Conservation (phyloP, 2,329 filamentous ascomycete species). For the Triangularia setosa region DNA sequence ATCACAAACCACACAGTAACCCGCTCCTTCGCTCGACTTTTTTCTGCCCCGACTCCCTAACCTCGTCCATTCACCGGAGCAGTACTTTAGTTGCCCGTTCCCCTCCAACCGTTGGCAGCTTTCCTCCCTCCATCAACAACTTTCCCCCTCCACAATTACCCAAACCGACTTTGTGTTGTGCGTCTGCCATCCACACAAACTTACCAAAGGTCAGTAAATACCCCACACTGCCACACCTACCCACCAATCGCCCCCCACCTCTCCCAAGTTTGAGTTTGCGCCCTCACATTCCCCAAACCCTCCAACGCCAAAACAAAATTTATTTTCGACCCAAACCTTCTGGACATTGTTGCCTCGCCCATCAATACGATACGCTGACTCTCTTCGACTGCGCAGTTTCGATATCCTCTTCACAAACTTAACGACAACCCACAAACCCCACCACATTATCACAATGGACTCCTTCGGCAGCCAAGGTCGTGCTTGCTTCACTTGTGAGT, state of each 20-base stretch:
- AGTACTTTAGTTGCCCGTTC: conserved; percentile 12
- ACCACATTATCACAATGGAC: conserved; percentile 33
- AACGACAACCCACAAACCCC: conserved; percentile 7
- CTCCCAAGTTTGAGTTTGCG: conserved; percentile 17
- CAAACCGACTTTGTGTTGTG: conserved; percentile 11
- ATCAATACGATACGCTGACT: conserved; percentile 17
- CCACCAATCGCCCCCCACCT: conserved; percentile 20
- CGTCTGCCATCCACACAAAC: conserved; percentile 12
- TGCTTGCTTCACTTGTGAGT: conserved; percentile 51
- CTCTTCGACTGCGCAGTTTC: conserved; percentile 23
- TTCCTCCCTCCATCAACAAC: conserved; percentile 7
- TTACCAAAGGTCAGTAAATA: conserved; percentile 17
- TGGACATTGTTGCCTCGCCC: conserved; percentile 10
- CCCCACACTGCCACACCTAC: conserved; percentile 22
- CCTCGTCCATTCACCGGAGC: conserved; percentile 14
- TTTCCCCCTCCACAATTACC: conserved; percentile 6
- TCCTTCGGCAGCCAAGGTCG: conserved; percentile 32
- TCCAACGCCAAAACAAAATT: conserved; percentile 25
- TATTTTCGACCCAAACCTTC: conserved; percentile 11
- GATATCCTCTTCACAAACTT: conserved; percentile 10
- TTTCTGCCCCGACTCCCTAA: conserved; percentile 16
- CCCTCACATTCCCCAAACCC: conserved; percentile 19
- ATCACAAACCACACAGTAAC: conserved; percentile 19
- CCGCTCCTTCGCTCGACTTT: conserved; percentile 19
- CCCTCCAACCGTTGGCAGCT: conserved; percentile 9